Percentiles rank a stretch among this genome's conserved stretches.
Evolutionary conservation across 495 filamentous ascomycete species (phyloP).

Genomic region (Penicillium canariense): DNA sequence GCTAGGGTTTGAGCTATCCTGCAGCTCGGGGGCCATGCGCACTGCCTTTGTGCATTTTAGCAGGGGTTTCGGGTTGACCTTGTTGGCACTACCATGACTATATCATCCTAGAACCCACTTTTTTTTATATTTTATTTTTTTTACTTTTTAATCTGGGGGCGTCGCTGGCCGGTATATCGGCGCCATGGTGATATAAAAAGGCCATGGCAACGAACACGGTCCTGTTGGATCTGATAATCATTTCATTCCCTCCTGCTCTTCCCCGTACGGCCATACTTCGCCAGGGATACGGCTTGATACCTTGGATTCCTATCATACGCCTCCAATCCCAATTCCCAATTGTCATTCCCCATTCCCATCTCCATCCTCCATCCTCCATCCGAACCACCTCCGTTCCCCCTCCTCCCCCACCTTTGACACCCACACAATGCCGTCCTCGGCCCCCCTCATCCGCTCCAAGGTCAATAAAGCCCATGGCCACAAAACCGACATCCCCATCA

Average conservation of each 20-base stretch:
- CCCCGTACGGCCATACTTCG: too few relatives aligned
- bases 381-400: too few relatives aligned
- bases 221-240: background rate
- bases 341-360: too few relatives aligned
- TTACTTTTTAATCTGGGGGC: too few relatives aligned
- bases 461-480: constrained; percentile 13
- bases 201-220: background rate
- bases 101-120: background rate
- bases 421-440: constrained; percentile 38
- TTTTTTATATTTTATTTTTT: background rate
- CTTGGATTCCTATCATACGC: too few relatives aligned
- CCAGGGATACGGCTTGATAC: too few relatives aligned
- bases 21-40: background rate
- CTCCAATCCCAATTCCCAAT: too few relatives aligned
- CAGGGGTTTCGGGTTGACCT: background rate
- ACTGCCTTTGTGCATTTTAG: background rate
- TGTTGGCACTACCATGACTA: background rate
- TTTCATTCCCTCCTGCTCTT: constrained; percentile 11
- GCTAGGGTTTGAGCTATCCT: constrained; percentile 9
- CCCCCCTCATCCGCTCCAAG: constrained; percentile 34
- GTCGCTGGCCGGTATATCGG: background rate
- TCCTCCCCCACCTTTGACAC: background rate
- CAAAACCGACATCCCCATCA: constrained; percentile 44
- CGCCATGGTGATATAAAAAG: background rate
- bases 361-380: too few relatives aligned